Evolutionary conservation across 1,284 basidiomycete genomes (phyloP).

Genomic region (Trichosporon sp.): DNA sequence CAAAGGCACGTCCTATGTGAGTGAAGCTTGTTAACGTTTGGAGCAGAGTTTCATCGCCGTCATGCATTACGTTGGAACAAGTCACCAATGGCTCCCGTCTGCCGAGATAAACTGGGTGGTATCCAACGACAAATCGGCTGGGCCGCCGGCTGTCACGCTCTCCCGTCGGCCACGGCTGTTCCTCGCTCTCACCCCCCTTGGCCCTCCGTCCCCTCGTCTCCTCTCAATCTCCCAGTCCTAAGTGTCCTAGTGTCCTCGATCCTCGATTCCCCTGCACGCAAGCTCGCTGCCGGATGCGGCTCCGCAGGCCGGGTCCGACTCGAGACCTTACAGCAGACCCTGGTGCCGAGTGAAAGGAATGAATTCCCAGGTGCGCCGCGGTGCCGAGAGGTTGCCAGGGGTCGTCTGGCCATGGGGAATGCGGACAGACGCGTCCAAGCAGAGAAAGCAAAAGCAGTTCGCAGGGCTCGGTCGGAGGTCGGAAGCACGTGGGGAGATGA

Average conservation of each 20-base stretch:
- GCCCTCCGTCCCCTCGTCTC: not conserved
- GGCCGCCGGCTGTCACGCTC: not conserved
- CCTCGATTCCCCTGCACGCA: too few relatives aligned
- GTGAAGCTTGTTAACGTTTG: not conserved
- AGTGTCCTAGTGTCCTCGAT: too few relatives aligned
- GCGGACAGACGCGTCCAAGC: not conserved
- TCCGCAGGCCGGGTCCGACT: not conserved
- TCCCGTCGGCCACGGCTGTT: not conserved
- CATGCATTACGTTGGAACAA: not conserved
- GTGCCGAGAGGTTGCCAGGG: not conserved
- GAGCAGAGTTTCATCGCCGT: not conserved
- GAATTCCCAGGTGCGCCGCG: not conserved
- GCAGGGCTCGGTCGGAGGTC: too few relatives aligned
- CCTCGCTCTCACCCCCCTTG: too few relatives aligned
- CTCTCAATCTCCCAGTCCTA: not conserved
- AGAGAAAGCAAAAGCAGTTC: too few relatives aligned
- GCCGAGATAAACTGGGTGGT: not conserved
- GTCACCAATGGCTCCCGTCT: not conserved
- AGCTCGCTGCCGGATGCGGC: not conserved
- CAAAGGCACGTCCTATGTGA: not conserved
- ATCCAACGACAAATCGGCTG: too few relatives aligned
- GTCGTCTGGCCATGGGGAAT: not conserved
- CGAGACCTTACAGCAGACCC: not conserved
- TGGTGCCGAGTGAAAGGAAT: not conserved
- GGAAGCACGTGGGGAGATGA: not conserved